Evolutionary conservation across 148 eudicot genomes (phyloP), one percentile per base, ranked within the genome.

Genomic region (Vaccinium vitisidaea): DNA sequence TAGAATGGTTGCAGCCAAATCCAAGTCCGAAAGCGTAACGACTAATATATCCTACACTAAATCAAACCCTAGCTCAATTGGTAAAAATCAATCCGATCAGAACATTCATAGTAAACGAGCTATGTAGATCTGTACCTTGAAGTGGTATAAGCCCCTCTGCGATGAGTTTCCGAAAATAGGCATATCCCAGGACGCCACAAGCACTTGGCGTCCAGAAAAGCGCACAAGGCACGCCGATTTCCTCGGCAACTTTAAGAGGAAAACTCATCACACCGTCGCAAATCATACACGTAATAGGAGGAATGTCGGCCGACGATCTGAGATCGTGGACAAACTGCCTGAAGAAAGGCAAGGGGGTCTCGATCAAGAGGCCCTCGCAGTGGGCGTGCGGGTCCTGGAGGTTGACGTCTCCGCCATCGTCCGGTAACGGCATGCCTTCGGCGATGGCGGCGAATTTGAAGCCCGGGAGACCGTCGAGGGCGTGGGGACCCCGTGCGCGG

Each of bases 261-360:
- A 90, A 92, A 39, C 27, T 48, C 90, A 90, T 90, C 54, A 32
- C 77, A 0, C 80, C 84, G n/a, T 90, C 92, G 0, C 87, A 50
- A 11, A 92, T 84, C 1, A 90, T 80, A 39, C 90, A 89, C n/a
- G 83, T 84, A 23, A 92, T 90, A 0, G 53, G 89, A 0, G 90
- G 91, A 18, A 19, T 73, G 12, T 59, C 56, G 2, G 32, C 13
- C 0, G 71, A 74, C 6, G 69, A 76, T 71, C 69, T 82, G 12
- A 91, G 88, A 77, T 80, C 83, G 36, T 13, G 5, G 25, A 92
- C 23, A 16, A 92, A 89, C 7, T 86, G 86, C 79, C 36, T 86
- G 8, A 92, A 84, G 10, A 88, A 88, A 6, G 63, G 25, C 4
- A 85, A 79, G 84, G 75, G 75, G 16, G 85, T 53, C 9, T 84